Evolutionary conservation across 2,329 filamentous ascomycete species (phyloP), one percentile per base, ranked within the genome.

Genomic region (Arachnomyces sp.): DNA sequence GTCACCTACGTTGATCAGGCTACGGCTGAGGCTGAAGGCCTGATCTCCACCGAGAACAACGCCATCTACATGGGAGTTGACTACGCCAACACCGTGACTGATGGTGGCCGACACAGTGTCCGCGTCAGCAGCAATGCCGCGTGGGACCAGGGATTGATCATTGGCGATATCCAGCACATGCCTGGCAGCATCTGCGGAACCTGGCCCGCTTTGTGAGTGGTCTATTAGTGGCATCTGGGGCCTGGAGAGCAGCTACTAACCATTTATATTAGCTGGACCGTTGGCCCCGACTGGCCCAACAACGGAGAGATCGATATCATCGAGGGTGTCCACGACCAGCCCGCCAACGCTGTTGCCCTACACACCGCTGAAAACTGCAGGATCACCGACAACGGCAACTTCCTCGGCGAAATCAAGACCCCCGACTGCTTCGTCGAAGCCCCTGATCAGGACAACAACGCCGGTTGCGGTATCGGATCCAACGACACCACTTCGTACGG

Each of bases 81-180:
- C 38, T 48, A 50, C 28, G 56, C 36, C 18, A 52, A 42, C 31
- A 38, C 46, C 13, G 41, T 40, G 9, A 41, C 47, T 28, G 43
- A 42, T 6, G 38, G 49, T 14, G 84, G 84, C 30, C 81, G 85
- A 31, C 65, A 69, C 34, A 87, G 82, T 14, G 77, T 86, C 17
- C 79, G 85, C 14, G 63, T 92, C 8, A 75, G 76, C 31, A 83
- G 79, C 61, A 79, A 75, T 37, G 67, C 74, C 36, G 59, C 67
- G 3, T 87, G 77, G 57, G 74, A 70, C 18, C 70, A 79, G 47
- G 82, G 80, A 1, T 71, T 86, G 5, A 76, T 86, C 49, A 79
- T 87, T 38, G 68, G 81, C 16, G 82, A 87, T 54, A 72, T 86
- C 37, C 67, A 68, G n/a, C 82, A 87, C 49, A 86, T 87, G 80